Evolutionary conservation across 1,284 basidiomycete species (phyloP).

Genomic region (Ustilago vetiveriae): DNA sequence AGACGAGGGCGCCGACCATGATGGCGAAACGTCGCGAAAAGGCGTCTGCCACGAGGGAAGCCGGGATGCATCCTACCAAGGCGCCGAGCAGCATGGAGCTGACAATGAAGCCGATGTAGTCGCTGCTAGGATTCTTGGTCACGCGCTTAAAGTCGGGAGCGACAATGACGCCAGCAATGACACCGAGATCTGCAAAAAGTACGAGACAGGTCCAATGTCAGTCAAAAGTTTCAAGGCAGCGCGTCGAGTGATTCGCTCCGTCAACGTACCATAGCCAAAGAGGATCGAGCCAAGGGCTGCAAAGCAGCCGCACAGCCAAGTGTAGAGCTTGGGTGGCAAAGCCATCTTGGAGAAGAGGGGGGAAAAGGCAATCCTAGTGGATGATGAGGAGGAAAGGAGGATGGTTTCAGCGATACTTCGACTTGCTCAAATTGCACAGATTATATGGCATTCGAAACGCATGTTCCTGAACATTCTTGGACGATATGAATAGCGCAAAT

Average conservation of each 20-base stretch:
- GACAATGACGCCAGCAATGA: constrained; percentile 69
- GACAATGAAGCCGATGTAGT: constrained; percentile 69
- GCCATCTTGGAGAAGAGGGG: constrained; percentile 40
- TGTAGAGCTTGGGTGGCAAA: constrained; percentile 65
- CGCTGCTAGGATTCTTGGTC: constrained; percentile 64
- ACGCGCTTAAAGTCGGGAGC: constrained; percentile 68
- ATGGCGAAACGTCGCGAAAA: constrained; percentile 67
- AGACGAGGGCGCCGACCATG: constrained; percentile 68
- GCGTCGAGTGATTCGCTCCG: no score
- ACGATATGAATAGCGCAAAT: no score
- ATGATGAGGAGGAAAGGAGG: no score
- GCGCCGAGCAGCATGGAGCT: constrained; percentile 63
- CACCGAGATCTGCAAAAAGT: constrained; percentile 69
- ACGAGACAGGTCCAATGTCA: no score
- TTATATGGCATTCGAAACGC: no score
- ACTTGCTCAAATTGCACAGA: no score
- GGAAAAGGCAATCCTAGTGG: no score
- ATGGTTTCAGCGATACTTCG: no score
- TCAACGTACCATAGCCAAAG: constrained; percentile 33
- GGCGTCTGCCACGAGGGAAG: constrained; percentile 65
- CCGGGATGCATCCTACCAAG: constrained; percentile 68
- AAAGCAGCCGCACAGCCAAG: constrained; percentile 71
- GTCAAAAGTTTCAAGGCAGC: no score
- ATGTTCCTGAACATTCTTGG: no score
- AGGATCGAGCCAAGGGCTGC: constrained; percentile 67